A percentile compares a stretch with the other conserved stretches of the same genome.
These are phyloP conservation scores for Dipsacomyces acuminosporus DNA, from an alignment of 371 early-diverging fungal species.

Conservation along the genomic window DNA sequence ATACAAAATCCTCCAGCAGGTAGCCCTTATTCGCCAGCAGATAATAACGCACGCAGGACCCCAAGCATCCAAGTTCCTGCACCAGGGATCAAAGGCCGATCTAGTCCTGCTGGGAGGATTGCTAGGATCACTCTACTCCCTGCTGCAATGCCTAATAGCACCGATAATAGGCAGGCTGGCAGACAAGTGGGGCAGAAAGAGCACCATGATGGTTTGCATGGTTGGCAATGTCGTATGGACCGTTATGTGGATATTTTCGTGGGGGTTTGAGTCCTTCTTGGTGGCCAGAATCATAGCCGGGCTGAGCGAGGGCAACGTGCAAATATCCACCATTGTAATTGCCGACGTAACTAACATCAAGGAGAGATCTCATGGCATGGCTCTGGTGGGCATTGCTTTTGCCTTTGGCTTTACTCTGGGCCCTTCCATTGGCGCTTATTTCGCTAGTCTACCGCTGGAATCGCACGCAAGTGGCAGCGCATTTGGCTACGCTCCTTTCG, in stretches of 20 bases:
- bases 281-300: constrained; percentile 89
- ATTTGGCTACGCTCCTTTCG: constrained; percentile 40
- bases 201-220: constrained; percentile 81
- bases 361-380: constrained; percentile 75
- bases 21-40: constrained; percentile 10
- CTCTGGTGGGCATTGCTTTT: constrained; percentile 95
- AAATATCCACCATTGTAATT: constrained; percentile 91
- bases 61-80: constrained; percentile 23
- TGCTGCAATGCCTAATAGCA: constrained; percentile 86
- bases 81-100: constrained; percentile 52
- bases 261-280: constrained; percentile 76
- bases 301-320: constrained; percentile 94
- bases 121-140: constrained; percentile 87
- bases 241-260: constrained; percentile 81
- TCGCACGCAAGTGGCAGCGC: constrained; percentile 15
- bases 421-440: constrained; percentile 89
- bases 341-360: constrained; percentile 83
- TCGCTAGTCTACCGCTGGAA: constrained; percentile 63
- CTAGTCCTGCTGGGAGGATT: constrained; percentile 92
- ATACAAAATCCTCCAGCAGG: constrained; percentile 37
- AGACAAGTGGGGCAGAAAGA: constrained; percentile 82
- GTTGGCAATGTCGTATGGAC: constrained; percentile 86
- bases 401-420: constrained; percentile 94
- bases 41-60: constrained; percentile 10
- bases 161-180: constrained; percentile 80